A percentile compares a stretch with the other conserved stretches of the same genome.
Evolutionary conservation across 345 rosid species (phyloP).

Genomic region (Raphanus raphanistrum): DNA sequence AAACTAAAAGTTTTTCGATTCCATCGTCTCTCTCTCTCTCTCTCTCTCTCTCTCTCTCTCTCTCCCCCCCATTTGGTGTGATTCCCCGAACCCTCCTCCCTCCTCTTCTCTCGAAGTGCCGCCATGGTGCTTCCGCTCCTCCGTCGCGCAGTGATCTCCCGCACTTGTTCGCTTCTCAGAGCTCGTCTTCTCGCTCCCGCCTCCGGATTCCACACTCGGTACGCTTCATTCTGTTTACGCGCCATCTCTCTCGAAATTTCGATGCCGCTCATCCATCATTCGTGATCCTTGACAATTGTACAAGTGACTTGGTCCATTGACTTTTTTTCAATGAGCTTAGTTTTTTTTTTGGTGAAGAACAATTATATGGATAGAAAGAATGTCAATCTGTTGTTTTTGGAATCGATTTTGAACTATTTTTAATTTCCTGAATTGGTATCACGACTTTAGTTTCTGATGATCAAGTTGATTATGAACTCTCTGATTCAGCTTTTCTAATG

Average conservation of each 20-base stretch:
- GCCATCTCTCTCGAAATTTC: background rate
- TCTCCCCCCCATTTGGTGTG: conserved; percentile 8
- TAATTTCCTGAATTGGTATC: background rate
- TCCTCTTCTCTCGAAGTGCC: conserved; percentile 10
- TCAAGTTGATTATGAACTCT: background rate
- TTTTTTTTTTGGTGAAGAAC: background rate
- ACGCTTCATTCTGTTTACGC: conserved; percentile 17
- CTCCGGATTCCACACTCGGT: conserved; percentile 58
- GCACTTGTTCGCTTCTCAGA: conserved; percentile 57
- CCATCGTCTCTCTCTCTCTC: background rate
- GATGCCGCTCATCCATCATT: background rate
- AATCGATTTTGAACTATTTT: background rate
- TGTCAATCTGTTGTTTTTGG: background rate
- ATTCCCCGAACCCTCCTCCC: background rate
- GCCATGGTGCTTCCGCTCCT: conserved; percentile 89
- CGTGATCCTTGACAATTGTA: conserved; percentile 20
- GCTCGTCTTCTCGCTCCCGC: conserved; percentile 64
- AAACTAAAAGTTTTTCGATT: background rate
- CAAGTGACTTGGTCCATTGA: conserved; percentile 27
- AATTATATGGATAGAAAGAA: background rate
- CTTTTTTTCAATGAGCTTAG: background rate
- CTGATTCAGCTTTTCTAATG: conserved; percentile 51
- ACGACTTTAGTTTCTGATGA: too few species aligned
- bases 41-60: background rate
- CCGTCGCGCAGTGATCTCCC: conserved; percentile 59